phyloP scores from a whole-genome alignment of 371 early-diverging fungal genomes.

The Mucor racemosus region DNA sequence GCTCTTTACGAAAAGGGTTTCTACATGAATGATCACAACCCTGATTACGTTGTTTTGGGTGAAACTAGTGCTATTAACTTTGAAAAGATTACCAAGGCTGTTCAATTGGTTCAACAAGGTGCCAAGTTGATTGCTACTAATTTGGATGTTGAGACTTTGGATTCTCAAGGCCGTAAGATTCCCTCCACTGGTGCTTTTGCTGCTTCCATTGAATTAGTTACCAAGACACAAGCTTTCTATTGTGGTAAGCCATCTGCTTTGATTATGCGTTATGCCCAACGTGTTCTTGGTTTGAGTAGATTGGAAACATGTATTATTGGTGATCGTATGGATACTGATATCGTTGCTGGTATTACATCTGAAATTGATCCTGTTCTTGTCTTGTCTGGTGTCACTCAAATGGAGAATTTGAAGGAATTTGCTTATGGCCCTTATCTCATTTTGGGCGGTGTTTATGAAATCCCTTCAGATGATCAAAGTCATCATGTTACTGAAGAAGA shows the following conservation, averaged over 20 bases:
- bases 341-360: slow-evolving; percentile 59
- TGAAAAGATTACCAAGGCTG: slow-evolving; percentile 66
- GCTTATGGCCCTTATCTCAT: slow-evolving; percentile 66
- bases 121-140: slow-evolving; percentile 70
- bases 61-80: slow-evolving; percentile 65
- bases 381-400: slow-evolving; percentile 61
- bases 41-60: slow-evolving; percentile 70
- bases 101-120: slow-evolving; percentile 59
- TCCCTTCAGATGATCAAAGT: slow-evolving; percentile 44
- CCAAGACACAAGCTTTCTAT: slow-evolving; percentile 68
- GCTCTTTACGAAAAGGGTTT: slow-evolving; percentile 71
- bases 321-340: slow-evolving; percentile 74
- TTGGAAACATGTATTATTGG: slow-evolving; percentile 71
- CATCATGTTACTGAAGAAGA: slow-evolving; percentile 38
- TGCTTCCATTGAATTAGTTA: slow-evolving; percentile 62
- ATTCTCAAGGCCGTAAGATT: slow-evolving; percentile 56
- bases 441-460: slow-evolving; percentile 64
- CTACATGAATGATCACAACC: slow-evolving; percentile 67
- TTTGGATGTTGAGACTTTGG: slow-evolving; percentile 64
- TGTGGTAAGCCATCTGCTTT: slow-evolving; percentile 70
- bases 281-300: slow-evolving; percentile 57
- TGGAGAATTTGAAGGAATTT: slow-evolving; percentile 51
- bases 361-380: slow-evolving; percentile 70
- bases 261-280: slow-evolving; percentile 70
- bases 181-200: slow-evolving; percentile 69